Evolutionary conservation across 495 filamentous ascomycete genomes (phyloP).

Genomic region (Jackrogersella minutella): DNA sequence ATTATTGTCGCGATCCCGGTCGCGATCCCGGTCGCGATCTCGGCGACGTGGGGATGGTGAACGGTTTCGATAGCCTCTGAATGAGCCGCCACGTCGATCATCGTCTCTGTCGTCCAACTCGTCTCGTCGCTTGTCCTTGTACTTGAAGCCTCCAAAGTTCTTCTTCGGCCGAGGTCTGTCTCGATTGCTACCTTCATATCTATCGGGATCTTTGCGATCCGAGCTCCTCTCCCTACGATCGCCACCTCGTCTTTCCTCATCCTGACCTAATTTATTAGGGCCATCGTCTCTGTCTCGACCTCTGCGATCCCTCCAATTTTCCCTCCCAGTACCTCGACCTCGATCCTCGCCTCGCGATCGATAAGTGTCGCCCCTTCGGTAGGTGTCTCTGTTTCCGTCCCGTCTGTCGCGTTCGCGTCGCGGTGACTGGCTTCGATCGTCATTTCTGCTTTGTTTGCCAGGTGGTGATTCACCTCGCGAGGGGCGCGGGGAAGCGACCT

Average conservation of each 20-base stretch:
- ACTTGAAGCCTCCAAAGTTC: constrained; percentile 65
- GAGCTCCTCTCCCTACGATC: constrained; percentile 26
- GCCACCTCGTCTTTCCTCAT: constrained; percentile 13
- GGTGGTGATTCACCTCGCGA: constrained; percentile 35
- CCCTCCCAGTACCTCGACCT: constrained; percentile 17
- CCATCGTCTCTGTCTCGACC: constrained; percentile 29
- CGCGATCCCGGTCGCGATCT: constrained; percentile 41
- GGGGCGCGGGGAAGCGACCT: constrained; percentile 28
- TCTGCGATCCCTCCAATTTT: constrained; percentile 27
- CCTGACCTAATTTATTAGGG: constrained; percentile 9
- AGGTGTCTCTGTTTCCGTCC: constrained; percentile 23
- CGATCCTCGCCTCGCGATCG: constrained; percentile 34
- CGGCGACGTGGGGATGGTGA: constrained; percentile 48
- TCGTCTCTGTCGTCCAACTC: constrained; percentile 60
- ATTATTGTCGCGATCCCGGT: constrained; percentile 44
- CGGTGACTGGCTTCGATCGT: constrained; percentile 43
- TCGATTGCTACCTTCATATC: constrained; percentile 25
- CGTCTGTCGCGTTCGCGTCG: constrained; percentile 28
- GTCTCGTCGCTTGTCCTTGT: constrained; percentile 69
- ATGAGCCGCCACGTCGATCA: constrained; percentile 46
- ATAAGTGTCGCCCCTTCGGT: constrained; percentile 39
- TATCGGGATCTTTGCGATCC: constrained; percentile 32
- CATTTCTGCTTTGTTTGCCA: constrained; percentile 31
- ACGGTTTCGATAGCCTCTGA: constrained; percentile 64
- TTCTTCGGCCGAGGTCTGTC: constrained; percentile 49